Base-by-base conservation (phyloP, 1,139 yeast species). In the Debaryomycetaceae sp. region DNA sequence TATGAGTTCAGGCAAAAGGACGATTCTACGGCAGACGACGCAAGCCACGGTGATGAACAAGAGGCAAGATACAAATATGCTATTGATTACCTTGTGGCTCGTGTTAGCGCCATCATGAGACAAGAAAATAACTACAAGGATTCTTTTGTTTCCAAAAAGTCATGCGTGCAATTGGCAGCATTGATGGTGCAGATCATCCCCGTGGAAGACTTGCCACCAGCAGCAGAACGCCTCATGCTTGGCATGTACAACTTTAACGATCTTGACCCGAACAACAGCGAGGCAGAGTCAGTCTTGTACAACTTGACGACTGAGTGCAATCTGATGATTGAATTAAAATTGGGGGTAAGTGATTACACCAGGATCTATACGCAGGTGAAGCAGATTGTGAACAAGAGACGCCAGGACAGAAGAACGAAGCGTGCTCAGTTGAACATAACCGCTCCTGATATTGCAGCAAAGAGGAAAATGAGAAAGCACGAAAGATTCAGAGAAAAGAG, bases 361-460 rank as follows among this genome's bases (percentile, higher is more conserved):
- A 57, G 63, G 18, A 59, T 75, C 3, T 83, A 80, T 48, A 61
- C 85, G 2, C 62, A 63, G 32, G 94, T 86, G 11, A 76, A 78
- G 48, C 77, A 69, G 41, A 49, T 51, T 11, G 80, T 89, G 14
- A 60, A 60, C 25, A 64, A 65, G 18, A 71, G 86, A 53, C 75
- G 97, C 48, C 71, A 71, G 39, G 93, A 85, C 31, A 76, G 97
- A 56, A 78, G 68, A 48, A 72, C 83, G 1, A 81, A 79, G 49
- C 70, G 89, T 36, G 83, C 95, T 0, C 80, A 83, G 40, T 61
- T 85, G 53, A 85, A 89, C 2, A 69, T 89, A 4, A 71, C 71
- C 10, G 83, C 84, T 4, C 98, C 98, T 0, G 95, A 83, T 14
- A 58, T 74, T 26, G 80, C 85, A 16, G 94, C 96, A 3, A 73